Evolutionary conservation across 2,329 filamentous ascomycete species (phyloP), one percentile per base, ranked within the genome.

Genomic region (Apiospora rasikravindrae): DNA sequence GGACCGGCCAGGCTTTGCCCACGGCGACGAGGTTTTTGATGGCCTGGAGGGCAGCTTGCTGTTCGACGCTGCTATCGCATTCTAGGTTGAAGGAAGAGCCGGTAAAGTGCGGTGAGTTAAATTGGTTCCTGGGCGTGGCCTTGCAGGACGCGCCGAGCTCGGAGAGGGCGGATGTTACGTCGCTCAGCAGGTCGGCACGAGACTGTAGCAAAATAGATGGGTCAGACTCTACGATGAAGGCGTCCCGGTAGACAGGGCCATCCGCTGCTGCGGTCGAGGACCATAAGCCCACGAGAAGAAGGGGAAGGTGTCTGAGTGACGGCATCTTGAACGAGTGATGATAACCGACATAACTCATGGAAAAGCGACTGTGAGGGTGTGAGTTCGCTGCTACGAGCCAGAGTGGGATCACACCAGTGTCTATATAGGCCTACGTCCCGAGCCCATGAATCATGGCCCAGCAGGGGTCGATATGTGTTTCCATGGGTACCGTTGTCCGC

Each of bases 191-290:
- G 6, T n/a, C 14, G n/a, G 13, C 13, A 19, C 24, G 19, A 13
- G 24, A 26, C 66, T 68, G 33, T 37, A 19, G 4, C 6, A 47
- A 67, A 22, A 6, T 14, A 11, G 42, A 68, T 14, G n/a, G 66
- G 5, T 68, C 42, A 1, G 66, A 44, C 42, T 68, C 66, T 10
- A 68, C 66, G 42, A 68, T 68, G 42, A 68, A 68, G 42, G 66
- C 24, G 13, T 68, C 66, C 8, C n/a, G 66, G 29, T 45, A 68
- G 4, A 7, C 2, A 11, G 66, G 14, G 2, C 24, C 42, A 11
- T 19, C 24, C n/a, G 24, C 66, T 5, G 13, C 29, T 14, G 42
- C 42, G 7, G 24, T 19, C 6, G n/a, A 47, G 24, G 29, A 47
- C 66, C 42, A 68, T 7, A 68, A 40, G 33, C 66, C 24, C n/a